A percentile compares a stretch with the other conserved stretches of the same genome.
Evolutionary conservation across 1,284 basidiomycete genomes (phyloP).

Genomic region (Trametes pubescens): DNA sequence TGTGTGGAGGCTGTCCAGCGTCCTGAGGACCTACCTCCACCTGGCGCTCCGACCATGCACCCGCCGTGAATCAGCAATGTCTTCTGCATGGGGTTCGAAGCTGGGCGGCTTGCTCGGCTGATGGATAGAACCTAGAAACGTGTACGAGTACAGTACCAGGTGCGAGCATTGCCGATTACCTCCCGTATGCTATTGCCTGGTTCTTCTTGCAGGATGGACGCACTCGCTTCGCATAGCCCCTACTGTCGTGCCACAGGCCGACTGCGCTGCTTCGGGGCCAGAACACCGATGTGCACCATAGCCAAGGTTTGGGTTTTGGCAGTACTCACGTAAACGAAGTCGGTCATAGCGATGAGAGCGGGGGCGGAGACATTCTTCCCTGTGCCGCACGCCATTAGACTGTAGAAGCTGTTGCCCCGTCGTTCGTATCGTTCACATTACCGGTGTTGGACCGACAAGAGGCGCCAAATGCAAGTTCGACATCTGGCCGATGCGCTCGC

Average conservation of each 20-base stretch:
- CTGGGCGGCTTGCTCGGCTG: background rate
- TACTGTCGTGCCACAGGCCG: background rate
- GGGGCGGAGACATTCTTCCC: background rate
- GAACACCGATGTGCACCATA: background rate
- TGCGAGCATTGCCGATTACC: constrained; percentile 4
- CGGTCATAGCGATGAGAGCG: constrained; percentile 1
- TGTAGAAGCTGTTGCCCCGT: background rate
- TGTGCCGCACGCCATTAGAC: background rate
- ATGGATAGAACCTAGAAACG: constrained; percentile 8
- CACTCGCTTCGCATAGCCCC: background rate
- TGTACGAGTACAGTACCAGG: constrained; percentile 11
- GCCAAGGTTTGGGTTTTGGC: background rate
- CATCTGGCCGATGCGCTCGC: background rate
- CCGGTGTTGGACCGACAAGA: background rate
- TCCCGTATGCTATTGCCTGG: background rate
- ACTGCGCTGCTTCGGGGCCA: constrained; percentile 1
- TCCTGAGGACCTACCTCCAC: constrained; percentile 28
- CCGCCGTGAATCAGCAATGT: background rate
- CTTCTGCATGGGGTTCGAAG: background rate
- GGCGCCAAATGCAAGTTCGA: background rate
- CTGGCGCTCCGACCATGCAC: background rate
- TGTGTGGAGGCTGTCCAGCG: constrained; percentile 73
- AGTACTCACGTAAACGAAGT: constrained; percentile 1
- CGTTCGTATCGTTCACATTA: background rate
- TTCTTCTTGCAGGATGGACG: background rate